phyloP scores from a whole-genome alignment of 2,329 filamentous ascomycete genomes.

The Nothophoma quercina region DNA sequence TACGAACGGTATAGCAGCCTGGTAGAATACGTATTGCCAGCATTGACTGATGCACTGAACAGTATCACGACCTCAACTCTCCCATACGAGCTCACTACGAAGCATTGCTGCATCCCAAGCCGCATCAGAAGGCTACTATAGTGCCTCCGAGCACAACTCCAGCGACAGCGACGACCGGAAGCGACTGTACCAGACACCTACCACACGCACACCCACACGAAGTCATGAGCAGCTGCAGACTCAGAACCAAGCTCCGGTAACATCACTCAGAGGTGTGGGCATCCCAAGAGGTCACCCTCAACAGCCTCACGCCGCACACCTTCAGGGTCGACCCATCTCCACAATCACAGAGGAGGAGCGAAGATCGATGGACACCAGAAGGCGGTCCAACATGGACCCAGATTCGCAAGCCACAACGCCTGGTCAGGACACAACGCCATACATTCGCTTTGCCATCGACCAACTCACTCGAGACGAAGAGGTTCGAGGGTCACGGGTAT shows the following conservation, averaged over 20 bases:
- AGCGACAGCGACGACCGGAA: slow-evolving; percentile 46
- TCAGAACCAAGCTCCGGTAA: slow-evolving; percentile 37
- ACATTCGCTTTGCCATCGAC: slow-evolving; percentile 88
- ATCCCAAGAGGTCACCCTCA: slow-evolving; percentile 42
- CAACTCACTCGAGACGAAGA: slow-evolving; percentile 80
- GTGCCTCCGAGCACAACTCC: slow-evolving; percentile 52
- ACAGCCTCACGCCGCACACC: slow-evolving; percentile 16
- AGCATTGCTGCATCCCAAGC: slow-evolving; percentile 58
- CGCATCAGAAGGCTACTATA: slow-evolving; percentile 61
- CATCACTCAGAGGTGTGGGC: slow-evolving; percentile 43
- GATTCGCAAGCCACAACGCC: slow-evolving; percentile 58
- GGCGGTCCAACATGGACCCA: slow-evolving; percentile 39
- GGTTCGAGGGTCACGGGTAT: slow-evolving; percentile 62
- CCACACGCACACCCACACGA: slow-evolving; percentile 45
- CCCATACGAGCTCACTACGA: slow-evolving; percentile 53
- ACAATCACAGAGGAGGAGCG: slow-evolving; percentile 46
- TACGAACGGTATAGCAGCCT: slow-evolving; percentile 46
- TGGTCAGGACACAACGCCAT: slow-evolving; percentile 83
- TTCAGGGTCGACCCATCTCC: slow-evolving; percentile 38
- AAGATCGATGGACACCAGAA: slow-evolving; percentile 32
- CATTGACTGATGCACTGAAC: slow-evolving; percentile 24
- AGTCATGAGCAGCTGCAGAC: slow-evolving; percentile 49
- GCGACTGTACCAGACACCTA: slow-evolving; percentile 44
- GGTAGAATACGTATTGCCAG: slow-evolving; percentile 1
- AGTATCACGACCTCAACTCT: slow-evolving; percentile 52